Evolutionary conservation across 2,329 filamentous ascomycete genomes (phyloP).

Genomic region (Iodosphaeria phyllophila): DNA sequence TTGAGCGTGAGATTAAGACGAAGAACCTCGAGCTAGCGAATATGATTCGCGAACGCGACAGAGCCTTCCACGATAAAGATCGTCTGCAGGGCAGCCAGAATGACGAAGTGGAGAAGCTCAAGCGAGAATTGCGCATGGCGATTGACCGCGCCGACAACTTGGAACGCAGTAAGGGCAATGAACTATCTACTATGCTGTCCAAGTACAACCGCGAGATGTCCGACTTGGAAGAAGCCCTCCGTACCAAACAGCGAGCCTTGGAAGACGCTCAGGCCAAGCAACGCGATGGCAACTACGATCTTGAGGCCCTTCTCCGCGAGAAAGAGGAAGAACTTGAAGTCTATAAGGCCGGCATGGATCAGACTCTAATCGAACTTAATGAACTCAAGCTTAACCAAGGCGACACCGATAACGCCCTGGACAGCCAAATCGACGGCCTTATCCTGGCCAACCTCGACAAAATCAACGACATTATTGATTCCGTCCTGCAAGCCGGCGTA

Average conservation of each 20-base stretch:
- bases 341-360: slow-evolving; percentile 95
- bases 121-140: slow-evolving; percentile 82
- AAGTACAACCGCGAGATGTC: slow-evolving; percentile 97
- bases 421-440: slow-evolving; percentile 80
- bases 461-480: slow-evolving; percentile 95
- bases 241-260: slow-evolving; percentile 71
- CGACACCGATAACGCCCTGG: slow-evolving; percentile 62
- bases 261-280: slow-evolving; percentile 68
- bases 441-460: slow-evolving; percentile 75
- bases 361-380: slow-evolving; percentile 81
- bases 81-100: slow-evolving; percentile 69
- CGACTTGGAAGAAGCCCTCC: slow-evolving; percentile 81
- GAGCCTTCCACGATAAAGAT: slow-evolving; percentile 85
- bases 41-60: slow-evolving; percentile 94
- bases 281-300: slow-evolving; percentile 65
- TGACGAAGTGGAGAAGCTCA: slow-evolving; percentile 87
- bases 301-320: slow-evolving; percentile 70
- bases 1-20: slow-evolving; percentile 95
- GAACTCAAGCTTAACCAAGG: slow-evolving; percentile 62
- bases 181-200: slow-evolving; percentile 82
- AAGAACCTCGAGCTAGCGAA: slow-evolving; percentile 98
- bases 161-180: slow-evolving; percentile 83
- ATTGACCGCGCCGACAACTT: slow-evolving; percentile 81
- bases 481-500: slow-evolving; percentile 81
- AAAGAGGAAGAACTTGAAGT: slow-evolving; percentile 98